A percentile compares a stretch with the other conserved stretches of the same genome.
Conservation (phyloP, 139 green algal genomes). For the Volvox reticuliferus region DNA sequence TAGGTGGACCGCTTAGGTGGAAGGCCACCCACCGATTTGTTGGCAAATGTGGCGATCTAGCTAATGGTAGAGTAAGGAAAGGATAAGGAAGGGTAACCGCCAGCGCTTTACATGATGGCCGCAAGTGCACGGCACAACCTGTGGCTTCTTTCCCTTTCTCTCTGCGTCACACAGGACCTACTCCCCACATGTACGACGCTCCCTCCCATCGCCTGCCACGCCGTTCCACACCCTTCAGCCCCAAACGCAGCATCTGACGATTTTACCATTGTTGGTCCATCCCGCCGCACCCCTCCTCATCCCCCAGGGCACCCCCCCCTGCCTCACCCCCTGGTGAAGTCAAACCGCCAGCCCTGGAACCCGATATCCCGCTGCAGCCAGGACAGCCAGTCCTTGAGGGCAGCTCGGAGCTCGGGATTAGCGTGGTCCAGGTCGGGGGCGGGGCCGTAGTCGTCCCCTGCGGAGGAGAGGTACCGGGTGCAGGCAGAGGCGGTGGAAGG, state of each 20-base stretch:
- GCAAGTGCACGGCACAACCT: too few species aligned
- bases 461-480: too few species aligned
- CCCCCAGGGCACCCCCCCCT: neutral
- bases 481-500: too few species aligned
- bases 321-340: conserved; percentile 75
- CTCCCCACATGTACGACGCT: neutral
- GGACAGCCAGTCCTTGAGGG: conserved; percentile 83
- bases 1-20: too few species aligned
- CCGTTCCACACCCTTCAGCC: neutral
- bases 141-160: too few species aligned
- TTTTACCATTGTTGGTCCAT: neutral
- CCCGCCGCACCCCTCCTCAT: neutral
- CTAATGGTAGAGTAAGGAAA: too few species aligned
- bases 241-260: neutral
- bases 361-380: conserved; percentile 83
- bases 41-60: too few species aligned
- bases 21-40: too few species aligned
- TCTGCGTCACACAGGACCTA: neutral
- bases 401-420: conserved; percentile 78
- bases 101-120: too few species aligned
- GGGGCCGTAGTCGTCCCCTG: conserved; percentile 74
- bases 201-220: neutral
- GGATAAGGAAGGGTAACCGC: too few species aligned
- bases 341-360: conserved; percentile 90
- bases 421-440: conserved; percentile 93